A percentile compares a stretch with the other conserved stretches of the same genome.
Evolutionary conservation across 768 basidiomycete species (phyloP).

Genomic region (Boletus coccyginus): DNA sequence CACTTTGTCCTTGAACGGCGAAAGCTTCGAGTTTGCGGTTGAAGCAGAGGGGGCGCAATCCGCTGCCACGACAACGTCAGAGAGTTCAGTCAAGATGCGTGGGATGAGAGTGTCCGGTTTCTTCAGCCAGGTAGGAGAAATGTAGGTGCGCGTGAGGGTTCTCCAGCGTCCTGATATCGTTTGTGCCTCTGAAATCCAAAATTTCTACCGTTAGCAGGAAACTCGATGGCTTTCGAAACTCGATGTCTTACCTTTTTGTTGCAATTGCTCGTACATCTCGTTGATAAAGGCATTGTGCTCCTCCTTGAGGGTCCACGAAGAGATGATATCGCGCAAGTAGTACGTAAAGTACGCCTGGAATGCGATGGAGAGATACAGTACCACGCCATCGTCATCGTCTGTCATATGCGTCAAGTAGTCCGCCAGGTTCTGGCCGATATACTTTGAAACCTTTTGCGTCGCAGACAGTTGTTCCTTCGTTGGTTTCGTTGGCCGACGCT

Average conservation of each 20-base stretch:
- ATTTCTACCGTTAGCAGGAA: neutral
- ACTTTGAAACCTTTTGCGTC: neutral
- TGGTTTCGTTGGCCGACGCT: neutral
- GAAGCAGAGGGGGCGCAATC: neutral
- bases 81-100: neutral
- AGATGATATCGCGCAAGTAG: neutral
- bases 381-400: neutral
- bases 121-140: neutral
- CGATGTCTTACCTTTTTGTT: neutral
- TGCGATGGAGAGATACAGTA: conserved; percentile 7
- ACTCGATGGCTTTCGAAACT: neutral
- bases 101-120: neutral
- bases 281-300: conserved; percentile 1
- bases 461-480: neutral
- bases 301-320: conserved; percentile 11
- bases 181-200: conserved; percentile 3
- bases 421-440: conserved; percentile 1
- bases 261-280: conserved; percentile 7
- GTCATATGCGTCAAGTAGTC: neutral
- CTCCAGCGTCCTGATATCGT: conserved; percentile 12
- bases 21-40: neutral
- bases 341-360: conserved; percentile 8
- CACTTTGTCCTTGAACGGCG: conserved; percentile 3
- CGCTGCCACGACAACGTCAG: conserved; percentile 8
- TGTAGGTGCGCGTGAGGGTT: conserved; percentile 8